These are phyloP conservation scores for Paecilomyces sp. DNA, from an alignment of 2,329 filamentous ascomycete genomes.

Conservation along the genomic window DNA sequence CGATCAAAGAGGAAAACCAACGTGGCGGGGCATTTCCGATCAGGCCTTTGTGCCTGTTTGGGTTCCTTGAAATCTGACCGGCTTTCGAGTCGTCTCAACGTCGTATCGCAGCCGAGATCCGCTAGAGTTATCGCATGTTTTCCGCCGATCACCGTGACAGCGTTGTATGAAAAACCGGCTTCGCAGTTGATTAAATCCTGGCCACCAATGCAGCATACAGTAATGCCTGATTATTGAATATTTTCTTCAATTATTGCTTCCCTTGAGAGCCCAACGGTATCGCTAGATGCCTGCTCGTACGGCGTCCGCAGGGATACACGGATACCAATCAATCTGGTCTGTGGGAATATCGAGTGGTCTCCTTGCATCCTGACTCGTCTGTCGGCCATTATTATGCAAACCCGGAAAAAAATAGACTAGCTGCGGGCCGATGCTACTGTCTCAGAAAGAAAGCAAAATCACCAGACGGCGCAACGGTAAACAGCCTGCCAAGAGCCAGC, in stretches of 20 bases:
- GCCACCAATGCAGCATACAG: neutral
- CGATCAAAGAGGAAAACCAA: neutral
- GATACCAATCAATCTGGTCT: neutral
- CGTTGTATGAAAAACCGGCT: neutral
- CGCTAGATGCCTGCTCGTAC: neutral
- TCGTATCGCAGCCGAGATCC: neutral
- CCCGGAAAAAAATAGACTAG: neutral
- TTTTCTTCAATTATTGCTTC: neutral
- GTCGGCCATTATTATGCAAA: neutral
- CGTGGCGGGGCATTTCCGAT: neutral
- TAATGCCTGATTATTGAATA: neutral
- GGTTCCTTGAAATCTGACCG: neutral
- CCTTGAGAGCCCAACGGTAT: neutral
- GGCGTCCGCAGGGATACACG: neutral
- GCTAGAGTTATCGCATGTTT: neutral
- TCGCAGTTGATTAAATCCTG: neutral
- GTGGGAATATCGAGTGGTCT: neutral
- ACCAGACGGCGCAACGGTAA: neutral
- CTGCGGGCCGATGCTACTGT: neutral
- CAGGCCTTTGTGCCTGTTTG: neutral
- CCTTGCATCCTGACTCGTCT: neutral
- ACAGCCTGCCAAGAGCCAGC: too few relatives aligned
- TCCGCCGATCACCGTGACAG: neutral
- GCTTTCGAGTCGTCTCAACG: neutral
- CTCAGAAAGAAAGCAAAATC: neutral